Percentiles rank a stretch among this genome's conserved stretches.
These are phyloP conservation scores for Ceratobasidium sp. DNA, from an alignment of 1,284 basidiomycete genomes.

Conservation along the genomic window DNA sequence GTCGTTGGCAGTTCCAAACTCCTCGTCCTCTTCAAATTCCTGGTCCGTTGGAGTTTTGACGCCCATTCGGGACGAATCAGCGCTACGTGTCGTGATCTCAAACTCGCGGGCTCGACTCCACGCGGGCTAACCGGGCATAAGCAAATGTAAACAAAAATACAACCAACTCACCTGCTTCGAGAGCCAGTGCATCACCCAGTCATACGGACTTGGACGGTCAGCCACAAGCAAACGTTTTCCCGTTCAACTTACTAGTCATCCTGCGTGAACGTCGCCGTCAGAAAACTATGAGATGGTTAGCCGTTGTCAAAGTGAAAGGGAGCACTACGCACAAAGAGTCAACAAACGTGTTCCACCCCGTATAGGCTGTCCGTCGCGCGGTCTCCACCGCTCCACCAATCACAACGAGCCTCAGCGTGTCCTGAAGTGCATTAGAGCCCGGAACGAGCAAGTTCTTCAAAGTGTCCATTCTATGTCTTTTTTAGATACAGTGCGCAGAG, in stretches of 20 bases:
- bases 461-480: slow-evolving; percentile 58
- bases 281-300: slow-evolving; percentile 57
- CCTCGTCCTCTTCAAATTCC: slow-evolving; percentile 74
- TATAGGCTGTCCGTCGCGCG: slow-evolving; percentile 66
- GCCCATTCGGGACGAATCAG: slow-evolving; percentile 58
- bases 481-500: slow-evolving; percentile 12
- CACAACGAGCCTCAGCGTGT: slow-evolving; percentile 71
- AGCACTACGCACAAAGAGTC: slow-evolving; percentile 63
- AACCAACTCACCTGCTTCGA: slow-evolving; percentile 61
- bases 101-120: slow-evolving; percentile 62
- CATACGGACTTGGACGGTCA: slow-evolving; percentile 39
- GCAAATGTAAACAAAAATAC: slow-evolving; percentile 22
- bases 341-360: slow-evolving; percentile 84
- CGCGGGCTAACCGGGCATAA: slow-evolving; percentile 42
- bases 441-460: slow-evolving; percentile 67
- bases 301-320: slow-evolving; percentile 6
- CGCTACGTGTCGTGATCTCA: slow-evolving; percentile 79
- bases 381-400: slow-evolving; percentile 81
- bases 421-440: slow-evolving; percentile 45
- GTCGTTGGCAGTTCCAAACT: slow-evolving; percentile 52
- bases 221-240: background rate
- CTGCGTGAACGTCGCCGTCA: slow-evolving; percentile 83
- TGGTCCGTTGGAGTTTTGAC: slow-evolving; percentile 44
- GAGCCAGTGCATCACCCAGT: slow-evolving; percentile 81
- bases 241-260: slow-evolving; percentile 65